Evolutionary conservation across 306 rosid genomes (phyloP).

Genomic region (Herpetospermum pedunculosum): DNA sequence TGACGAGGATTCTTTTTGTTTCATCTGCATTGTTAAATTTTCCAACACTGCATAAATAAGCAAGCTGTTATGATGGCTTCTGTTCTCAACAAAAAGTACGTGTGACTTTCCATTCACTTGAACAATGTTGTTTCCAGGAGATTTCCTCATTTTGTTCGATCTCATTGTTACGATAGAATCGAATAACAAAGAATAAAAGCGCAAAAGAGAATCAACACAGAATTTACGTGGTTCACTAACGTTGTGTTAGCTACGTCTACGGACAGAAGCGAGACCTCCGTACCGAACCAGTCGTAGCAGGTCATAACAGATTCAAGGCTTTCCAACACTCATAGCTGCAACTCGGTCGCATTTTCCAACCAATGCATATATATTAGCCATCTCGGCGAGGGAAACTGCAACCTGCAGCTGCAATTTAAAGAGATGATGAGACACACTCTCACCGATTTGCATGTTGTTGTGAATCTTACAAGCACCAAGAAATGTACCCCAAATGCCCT

Average conservation of each 20-base stretch:
- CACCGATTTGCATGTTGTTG: slow-evolving; percentile 30
- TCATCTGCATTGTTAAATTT: slow-evolving; percentile 29
- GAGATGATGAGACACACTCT: slow-evolving; percentile 23
- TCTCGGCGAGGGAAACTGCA: slow-evolving; percentile 47
- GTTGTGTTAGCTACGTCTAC: too few relatives aligned
- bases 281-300: too few relatives aligned
- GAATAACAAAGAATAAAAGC: too few relatives aligned
- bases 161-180: too few relatives aligned
- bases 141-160: slow-evolving; percentile 34
- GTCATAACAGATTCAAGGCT: too few relatives aligned
- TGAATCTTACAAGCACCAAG: slow-evolving; percentile 62
- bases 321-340: slow-evolving; percentile 42
- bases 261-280: too few relatives aligned
- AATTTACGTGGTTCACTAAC: too few relatives aligned
- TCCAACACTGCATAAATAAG: slow-evolving; percentile 30
- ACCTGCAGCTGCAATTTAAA: slow-evolving; percentile 37
- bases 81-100: slow-evolving; percentile 43
- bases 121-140: slow-evolving; percentile 48
- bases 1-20: slow-evolving; percentile 12
- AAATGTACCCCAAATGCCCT: slow-evolving; percentile 56
- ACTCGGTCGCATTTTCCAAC: slow-evolving; percentile 54
- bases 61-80: slow-evolving; percentile 38
- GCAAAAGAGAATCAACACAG: too few relatives aligned
- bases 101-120: slow-evolving; percentile 36
- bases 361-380: slow-evolving; percentile 58